Base-by-base conservation (phyloP, 2,329 filamentous ascomycete genomes). In the Cytospora paraplurivora region DNA sequence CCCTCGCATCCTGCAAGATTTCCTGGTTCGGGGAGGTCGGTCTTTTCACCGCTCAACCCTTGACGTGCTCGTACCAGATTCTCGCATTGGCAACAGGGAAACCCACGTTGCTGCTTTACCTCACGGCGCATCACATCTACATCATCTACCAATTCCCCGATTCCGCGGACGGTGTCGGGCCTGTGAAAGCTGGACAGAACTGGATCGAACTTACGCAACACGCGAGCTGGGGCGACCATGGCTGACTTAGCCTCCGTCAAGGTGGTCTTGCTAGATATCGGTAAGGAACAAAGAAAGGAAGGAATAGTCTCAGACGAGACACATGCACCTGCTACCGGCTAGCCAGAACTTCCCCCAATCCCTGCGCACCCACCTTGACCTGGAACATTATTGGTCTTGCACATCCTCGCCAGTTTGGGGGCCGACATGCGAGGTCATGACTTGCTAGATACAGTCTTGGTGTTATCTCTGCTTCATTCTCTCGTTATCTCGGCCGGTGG, bases 231-330 rank as follows among this genome's bases (percentile, higher is more conserved):
- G 53, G 61, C 53, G 56, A 44, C 62, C 65, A 78, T 78, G 76
- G 71, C 74, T 54, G 61, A 66, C 54, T 70, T 67, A 69, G 71
- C 68, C 63, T 69, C 73, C 62, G 68, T 80, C 59, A 80, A 81
- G 70, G 78, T 81, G 41, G 77, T 85, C 69, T 73, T 86, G 70
- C 79, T 86, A 68, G 83, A 86, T 73, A 86, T 86, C 72, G 84
- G 84, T 86, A 78, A 79, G 69, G 38, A 57, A 41, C 41, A 37
- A 34, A 44, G 27, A 55, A 61, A 37, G 38, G 53, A 17, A 32
- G 11, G 15, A 32, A 44, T 50, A 33, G 34, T n/a, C 33, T 34
- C 55, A 59, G 56, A 59, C 35, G 38, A 55, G 32, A 32, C 59
- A 52, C 58, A 47, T 33, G 33, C 50, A 47, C 17, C 56, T 59